A percentile compares a stretch with the other conserved stretches of the same genome.
phyloP scores from a whole-genome alignment of 2,329 filamentous ascomycete genomes.

The Beauveria caledonica region DNA sequence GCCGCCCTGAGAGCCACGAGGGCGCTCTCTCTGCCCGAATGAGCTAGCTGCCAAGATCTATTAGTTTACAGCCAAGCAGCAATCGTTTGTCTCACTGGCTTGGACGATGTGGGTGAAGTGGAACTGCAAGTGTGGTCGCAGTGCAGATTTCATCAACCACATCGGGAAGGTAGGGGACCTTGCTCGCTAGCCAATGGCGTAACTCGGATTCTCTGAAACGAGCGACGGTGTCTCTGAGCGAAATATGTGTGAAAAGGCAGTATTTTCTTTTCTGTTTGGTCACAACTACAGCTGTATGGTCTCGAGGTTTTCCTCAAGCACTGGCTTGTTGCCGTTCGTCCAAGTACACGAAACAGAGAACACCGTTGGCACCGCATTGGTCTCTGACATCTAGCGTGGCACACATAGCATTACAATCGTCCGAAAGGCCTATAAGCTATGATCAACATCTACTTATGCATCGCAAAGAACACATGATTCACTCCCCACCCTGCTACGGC shows the following conservation, averaged over 20 bases:
- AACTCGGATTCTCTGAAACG: neutral
- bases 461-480: neutral
- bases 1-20: neutral
- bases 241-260: neutral
- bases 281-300: neutral
- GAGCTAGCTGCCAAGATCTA: neutral
- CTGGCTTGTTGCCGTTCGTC: neutral
- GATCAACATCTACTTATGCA: neutral
- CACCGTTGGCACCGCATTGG: neutral
- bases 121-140: neutral
- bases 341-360: neutral
- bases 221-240: neutral
- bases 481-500: neutral
- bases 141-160: slow-evolving; percentile 8
- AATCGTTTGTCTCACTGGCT: neutral
- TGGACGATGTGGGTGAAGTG: neutral
- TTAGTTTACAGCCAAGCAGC: neutral
- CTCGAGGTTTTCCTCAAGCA: neutral
- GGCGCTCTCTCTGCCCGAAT: neutral
- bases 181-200: neutral
- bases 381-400: neutral
- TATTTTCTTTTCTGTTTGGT: neutral
- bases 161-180: slow-evolving; percentile 8
- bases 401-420: neutral
- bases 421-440: neutral